These are phyloP conservation scores for Emmonsiellopsis sp. DNA, from an alignment of 2,329 filamentous ascomycete species.

Conservation along the genomic window DNA sequence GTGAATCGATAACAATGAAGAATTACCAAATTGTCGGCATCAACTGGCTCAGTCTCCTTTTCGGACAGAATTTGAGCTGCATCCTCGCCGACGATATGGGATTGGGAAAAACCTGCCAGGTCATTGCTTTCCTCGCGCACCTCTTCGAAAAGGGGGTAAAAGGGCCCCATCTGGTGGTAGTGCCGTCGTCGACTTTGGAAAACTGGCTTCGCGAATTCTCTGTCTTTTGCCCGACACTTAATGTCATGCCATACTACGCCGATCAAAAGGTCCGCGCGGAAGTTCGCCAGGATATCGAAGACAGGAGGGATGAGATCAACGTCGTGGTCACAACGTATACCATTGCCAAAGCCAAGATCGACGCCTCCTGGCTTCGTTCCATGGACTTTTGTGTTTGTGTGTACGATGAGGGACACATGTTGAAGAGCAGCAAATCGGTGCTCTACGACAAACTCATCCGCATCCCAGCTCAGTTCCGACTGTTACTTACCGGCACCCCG, in stretches of 20 bases:
- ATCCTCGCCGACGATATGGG: conserved; percentile 97
- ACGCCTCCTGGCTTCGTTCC: conserved; percentile 54
- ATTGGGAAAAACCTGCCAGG: conserved; percentile 90
- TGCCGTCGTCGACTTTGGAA: conserved; percentile 85
- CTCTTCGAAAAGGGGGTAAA: conserved; percentile 59
- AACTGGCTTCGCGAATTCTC: conserved; percentile 93
- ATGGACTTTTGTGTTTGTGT: conserved; percentile 55
- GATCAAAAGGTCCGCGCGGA: conserved; percentile 56
- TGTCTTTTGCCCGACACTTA: conserved; percentile 70
- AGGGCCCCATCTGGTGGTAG: conserved; percentile 77
- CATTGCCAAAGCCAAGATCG: conserved; percentile 51
- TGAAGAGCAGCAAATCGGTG: conserved; percentile 81
- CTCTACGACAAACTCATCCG: conserved; percentile 70
- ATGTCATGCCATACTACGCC: conserved; percentile 66
- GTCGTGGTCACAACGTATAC: conserved; percentile 67
- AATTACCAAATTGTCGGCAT: conserved; percentile 90
- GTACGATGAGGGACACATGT: conserved; percentile 88
- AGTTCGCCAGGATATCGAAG: conserved; percentile 58
- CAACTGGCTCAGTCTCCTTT: conserved; percentile 87
- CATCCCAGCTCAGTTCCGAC: conserved; percentile 71
- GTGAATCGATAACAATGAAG: conserved; percentile 67
- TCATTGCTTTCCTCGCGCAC: conserved; percentile 83
- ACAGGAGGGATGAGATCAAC: conserved; percentile 56
- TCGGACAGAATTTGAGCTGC: conserved; percentile 68
- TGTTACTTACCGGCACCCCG: conserved; percentile 83